Evolutionary conservation across 176 grass and related monocot genomes (phyloP), one percentile per base, ranked within the genome.

Genomic region (Bothriochloa decipiens): DNA sequence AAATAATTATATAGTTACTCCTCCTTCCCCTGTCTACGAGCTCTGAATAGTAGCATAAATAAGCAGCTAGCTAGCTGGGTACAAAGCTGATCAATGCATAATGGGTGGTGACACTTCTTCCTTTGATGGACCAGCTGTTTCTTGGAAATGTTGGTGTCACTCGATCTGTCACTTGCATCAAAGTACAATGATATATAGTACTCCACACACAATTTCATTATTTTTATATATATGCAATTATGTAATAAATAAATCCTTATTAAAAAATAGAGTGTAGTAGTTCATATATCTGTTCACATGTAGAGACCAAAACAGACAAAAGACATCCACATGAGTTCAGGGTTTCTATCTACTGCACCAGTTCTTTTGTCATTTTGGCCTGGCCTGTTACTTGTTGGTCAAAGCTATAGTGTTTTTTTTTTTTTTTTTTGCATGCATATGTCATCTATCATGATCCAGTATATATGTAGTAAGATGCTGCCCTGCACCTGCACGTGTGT

Each of bases 71-170:
- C 75, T 43, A 71, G 47, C 36, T 75, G 32, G 36, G 63, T 28
- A 60, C 63, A 82, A 76, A 60, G 28, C 35, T 60, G 22, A 72
- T 45, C 49, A 70, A 49, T 49, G 63, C 68, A 61, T 61, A 46
- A 67, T 60, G 2, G 3, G 40, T 35, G 32, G 20, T 69, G 68
- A 55, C 45, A n/a, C 16, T 72, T 41, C 36, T 83, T 27, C 23
- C 13, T 26, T 64, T 1, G 16, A 33, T 64, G 17, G 45, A 55
- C 46, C 45, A 68, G 46, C 62, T 52, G n/a, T 68, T 29, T 81
- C 53, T 55, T 45, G 28, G 23, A 63, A 76, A 26, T 84, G n/a
- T 25, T 70, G 36, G 20, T 72, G 37, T 46, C 70, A 11, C 11
- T 45, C 10, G 8, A 12, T 7, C 69, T 45, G 22, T 45, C 69